A percentile compares a stretch with the other conserved stretches of the same genome.
phyloP scores from a whole-genome alignment of 352 stramenopile genomes.

The Phytopythium chamaehyphon region DNA sequence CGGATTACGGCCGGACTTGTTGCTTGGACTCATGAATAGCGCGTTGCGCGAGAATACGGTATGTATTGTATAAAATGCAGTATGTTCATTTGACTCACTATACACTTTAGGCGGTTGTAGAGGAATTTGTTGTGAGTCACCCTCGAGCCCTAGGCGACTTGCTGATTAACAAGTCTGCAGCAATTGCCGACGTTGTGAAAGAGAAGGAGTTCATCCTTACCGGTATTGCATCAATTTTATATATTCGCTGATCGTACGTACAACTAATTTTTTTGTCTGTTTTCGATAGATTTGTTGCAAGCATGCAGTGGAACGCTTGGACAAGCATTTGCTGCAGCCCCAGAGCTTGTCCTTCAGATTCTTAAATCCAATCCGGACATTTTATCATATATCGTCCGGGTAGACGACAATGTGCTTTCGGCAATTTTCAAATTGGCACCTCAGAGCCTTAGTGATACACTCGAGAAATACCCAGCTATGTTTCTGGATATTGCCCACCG shows the following conservation, averaged over 20 bases:
- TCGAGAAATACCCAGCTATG: constrained; percentile 61
- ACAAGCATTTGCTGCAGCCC: constrained; percentile 35
- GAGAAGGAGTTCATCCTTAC: constrained; percentile 49
- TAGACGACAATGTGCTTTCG: constrained; percentile 39
- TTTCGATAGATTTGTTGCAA: constrained; percentile 34
- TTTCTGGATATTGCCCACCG: constrained; percentile 68
- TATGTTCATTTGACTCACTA: background rate
- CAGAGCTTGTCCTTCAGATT: constrained; percentile 38
- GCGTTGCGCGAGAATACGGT: constrained; percentile 64
- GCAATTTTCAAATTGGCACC: constrained; percentile 48
- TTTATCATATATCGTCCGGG: constrained; percentile 41
- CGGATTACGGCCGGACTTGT: constrained; percentile 39
- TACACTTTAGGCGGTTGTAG: constrained; percentile 45
- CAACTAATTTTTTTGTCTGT: background rate
- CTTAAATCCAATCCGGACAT: constrained; percentile 50
- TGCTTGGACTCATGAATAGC: constrained; percentile 49
- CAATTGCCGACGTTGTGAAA: constrained; percentile 47
- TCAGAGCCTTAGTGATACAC: constrained; percentile 49
- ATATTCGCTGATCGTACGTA: constrained; percentile 3
- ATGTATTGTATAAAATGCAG: constrained; percentile 6
- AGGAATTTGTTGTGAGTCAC: constrained; percentile 69
- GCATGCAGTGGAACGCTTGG: constrained; percentile 33
- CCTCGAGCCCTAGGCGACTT: constrained; percentile 55
- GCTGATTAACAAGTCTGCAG: constrained; percentile 44
- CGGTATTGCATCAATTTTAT: constrained; percentile 10